These are phyloP conservation scores for Hygrocybe coccinea DNA, from an alignment of 768 basidiomycete genomes.

Conservation along the genomic window DNA sequence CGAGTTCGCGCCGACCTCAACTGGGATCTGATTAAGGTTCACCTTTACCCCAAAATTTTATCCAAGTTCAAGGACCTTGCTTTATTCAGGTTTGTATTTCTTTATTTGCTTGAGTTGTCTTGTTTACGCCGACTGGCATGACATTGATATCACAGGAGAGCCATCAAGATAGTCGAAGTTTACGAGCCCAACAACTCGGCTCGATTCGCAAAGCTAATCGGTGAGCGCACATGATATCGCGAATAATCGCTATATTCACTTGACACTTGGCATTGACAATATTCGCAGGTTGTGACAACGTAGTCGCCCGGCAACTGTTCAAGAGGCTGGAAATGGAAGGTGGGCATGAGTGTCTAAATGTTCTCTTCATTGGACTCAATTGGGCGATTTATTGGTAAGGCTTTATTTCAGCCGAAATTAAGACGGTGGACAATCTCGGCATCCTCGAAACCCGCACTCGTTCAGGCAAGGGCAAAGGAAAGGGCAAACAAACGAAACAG, in stretches of 20 bases:
- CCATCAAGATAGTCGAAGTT: constrained; percentile 63
- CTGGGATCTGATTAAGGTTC: constrained; percentile 64
- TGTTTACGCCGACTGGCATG: not conserved
- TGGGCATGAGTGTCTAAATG: constrained; percentile 18
- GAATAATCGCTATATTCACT: not conserved
- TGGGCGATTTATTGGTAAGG: constrained; percentile 33
- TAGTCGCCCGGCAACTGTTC: constrained; percentile 57
- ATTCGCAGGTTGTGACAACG: constrained; percentile 45
- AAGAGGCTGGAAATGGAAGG: constrained; percentile 70
- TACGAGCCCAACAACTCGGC: constrained; percentile 38
- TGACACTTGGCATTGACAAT: not conserved
- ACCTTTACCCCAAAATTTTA: constrained; percentile 54
- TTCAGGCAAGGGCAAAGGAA: constrained; percentile 37
- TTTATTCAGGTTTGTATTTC: constrained; percentile 52
- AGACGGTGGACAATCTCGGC: constrained; percentile 47
- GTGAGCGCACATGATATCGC: constrained; percentile 32
- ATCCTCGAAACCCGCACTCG: constrained; percentile 39
- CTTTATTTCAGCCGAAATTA: constrained; percentile 52
- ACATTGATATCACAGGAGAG: constrained; percentile 41
- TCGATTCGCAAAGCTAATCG: constrained; percentile 57
- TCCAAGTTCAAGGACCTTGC: constrained; percentile 65
- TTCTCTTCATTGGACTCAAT: not conserved
- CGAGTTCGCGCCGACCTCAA: constrained; percentile 59
- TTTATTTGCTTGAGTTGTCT: not conserved
- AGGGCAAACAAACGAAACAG: constrained; percentile 33